Percentiles rank a stretch among this genome's conserved stretches.
Conservation (phyloP, 805 yeast species). For the Yarrowia yakushimensis region DNA sequence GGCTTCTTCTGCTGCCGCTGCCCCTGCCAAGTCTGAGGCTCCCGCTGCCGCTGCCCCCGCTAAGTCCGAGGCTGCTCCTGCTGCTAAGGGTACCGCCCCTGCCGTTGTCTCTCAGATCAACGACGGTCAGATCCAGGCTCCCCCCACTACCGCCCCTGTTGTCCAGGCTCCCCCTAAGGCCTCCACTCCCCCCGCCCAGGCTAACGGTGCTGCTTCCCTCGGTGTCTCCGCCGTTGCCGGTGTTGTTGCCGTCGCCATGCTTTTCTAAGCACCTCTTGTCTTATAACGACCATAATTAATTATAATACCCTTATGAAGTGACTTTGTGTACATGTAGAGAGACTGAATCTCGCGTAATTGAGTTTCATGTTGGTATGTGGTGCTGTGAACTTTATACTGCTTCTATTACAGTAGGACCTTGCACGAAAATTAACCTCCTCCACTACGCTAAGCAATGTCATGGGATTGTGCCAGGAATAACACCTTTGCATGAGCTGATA, state of each 20-base stretch:
- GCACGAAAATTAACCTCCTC: not conserved
- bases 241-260: constrained; percentile 20
- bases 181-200: constrained; percentile 15
- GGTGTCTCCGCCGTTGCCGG: constrained; percentile 19
- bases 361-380: not conserved
- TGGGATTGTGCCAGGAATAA: not conserved
- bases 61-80: not conserved
- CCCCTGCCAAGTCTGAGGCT: too few relatives aligned
- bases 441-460: not conserved
- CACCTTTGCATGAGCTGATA: too few relatives aligned
- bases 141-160: not conserved
- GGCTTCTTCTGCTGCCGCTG: not conserved
- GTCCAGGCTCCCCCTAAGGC: not conserved
- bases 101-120: constrained; percentile 14
- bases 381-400: not conserved
- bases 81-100: not conserved
- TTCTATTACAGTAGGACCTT: too few relatives aligned
- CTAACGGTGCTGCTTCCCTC: constrained; percentile 14
- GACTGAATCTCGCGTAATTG: not conserved
- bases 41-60: not conserved
- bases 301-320: not conserved
- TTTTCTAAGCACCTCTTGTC: not conserved
- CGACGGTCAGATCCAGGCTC: constrained; percentile 22
- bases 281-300: not conserved
- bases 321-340: not conserved